Percentiles rank a stretch among this genome's conserved stretches.
These are phyloP conservation scores for Acanthamoeba lugdunensis DNA, from an alignment of 208 protist genomes.

Conservation along the genomic window DNA sequence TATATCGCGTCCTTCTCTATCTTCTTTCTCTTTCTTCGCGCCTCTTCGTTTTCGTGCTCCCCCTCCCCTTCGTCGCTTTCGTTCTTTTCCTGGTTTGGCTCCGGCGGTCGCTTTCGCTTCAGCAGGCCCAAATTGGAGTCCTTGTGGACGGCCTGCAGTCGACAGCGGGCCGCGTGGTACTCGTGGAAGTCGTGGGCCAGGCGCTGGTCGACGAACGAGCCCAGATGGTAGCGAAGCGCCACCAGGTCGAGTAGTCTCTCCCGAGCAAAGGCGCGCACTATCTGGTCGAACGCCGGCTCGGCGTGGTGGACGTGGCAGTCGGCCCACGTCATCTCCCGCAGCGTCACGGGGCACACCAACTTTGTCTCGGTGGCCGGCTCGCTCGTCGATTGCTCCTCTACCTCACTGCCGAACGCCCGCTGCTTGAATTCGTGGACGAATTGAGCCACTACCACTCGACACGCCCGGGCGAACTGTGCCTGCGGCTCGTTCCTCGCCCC, in stretches of 20 bases:
- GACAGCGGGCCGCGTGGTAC: not conserved
- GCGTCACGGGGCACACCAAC: not conserved
- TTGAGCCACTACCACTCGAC: slow-evolving; percentile 37
- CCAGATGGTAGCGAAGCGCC: not conserved
- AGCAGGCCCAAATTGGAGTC: slow-evolving; percentile 21
- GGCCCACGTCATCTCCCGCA: not conserved
- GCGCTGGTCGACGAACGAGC: slow-evolving; percentile 32
- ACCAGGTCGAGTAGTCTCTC: not conserved
- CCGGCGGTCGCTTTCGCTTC: not conserved
- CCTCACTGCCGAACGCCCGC: not conserved
- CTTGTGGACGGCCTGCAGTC: slow-evolving; percentile 42
- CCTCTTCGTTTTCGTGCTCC: not conserved
- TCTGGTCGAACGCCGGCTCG: not conserved
- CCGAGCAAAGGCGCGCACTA: not conserved
- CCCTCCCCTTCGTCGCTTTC: not conserved
- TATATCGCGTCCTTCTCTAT: not conserved
- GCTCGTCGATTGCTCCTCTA: not conserved
- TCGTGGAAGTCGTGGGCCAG: slow-evolving; percentile 52
- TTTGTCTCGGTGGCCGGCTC: not conserved
- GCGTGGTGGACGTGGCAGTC: slow-evolving; percentile 49
- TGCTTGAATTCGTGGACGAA: not conserved
- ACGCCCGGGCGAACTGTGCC: not conserved
- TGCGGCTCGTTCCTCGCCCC: too few species aligned
- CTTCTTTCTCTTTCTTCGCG: not conserved
- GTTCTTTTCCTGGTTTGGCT: not conserved